Percentiles rank a stretch among this genome's conserved stretches.
phyloP scores from a whole-genome alignment of 441 rosid genomes.

The Cnidoscolus chayamansa region DNA sequence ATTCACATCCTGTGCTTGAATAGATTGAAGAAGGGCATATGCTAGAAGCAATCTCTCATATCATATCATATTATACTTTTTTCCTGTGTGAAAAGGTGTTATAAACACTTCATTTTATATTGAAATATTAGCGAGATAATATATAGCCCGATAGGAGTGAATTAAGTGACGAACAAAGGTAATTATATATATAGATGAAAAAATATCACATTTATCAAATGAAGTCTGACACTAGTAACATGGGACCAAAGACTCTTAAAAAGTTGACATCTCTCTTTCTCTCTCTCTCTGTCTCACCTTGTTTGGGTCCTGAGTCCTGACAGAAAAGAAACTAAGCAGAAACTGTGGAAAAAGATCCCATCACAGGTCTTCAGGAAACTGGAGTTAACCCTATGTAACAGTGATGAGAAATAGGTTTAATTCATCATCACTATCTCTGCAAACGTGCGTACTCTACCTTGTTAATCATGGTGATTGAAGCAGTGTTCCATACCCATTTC shows the following conservation, averaged over 20 bases:
- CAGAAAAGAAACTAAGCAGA: constrained; percentile 27
- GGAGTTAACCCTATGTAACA: constrained; percentile 17
- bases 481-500: constrained; percentile 20
- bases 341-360: constrained; percentile 34
- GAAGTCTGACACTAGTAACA: constrained; percentile 31
- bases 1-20: too few relatives aligned
- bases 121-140: too few relatives aligned
- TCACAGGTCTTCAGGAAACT: constrained; percentile 23
- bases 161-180: too few relatives aligned
- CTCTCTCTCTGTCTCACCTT: not conserved
- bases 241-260: constrained; percentile 24
- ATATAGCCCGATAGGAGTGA: too few relatives aligned
- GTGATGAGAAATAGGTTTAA: not conserved
- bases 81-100: too few relatives aligned
- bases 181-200: too few relatives aligned
- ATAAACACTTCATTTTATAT: too few relatives aligned
- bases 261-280: not conserved
- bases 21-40: too few relatives aligned
- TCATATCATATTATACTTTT: too few relatives aligned
- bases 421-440: not conserved
- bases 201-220: not conserved
- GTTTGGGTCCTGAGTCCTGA: constrained; percentile 18
- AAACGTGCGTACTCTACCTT: constrained; percentile 21
- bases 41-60: too few relatives aligned
- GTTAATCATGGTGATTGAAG: constrained; percentile 1